Conservation (phyloP, 2,329 filamentous ascomycete species). For the Delphinella strobiligena region DNA sequence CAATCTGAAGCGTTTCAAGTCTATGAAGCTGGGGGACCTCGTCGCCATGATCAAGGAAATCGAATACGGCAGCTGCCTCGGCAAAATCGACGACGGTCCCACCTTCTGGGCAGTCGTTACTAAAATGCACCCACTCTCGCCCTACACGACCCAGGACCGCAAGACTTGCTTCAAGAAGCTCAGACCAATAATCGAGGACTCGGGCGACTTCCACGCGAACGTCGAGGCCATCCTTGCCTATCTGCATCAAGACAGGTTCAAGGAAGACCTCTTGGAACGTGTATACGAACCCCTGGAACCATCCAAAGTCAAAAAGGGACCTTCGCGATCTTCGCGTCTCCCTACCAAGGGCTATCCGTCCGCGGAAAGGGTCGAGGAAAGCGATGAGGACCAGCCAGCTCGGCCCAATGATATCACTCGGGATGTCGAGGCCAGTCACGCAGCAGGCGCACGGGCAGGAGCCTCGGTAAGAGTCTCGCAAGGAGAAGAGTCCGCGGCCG, state of each 20-base stretch:
- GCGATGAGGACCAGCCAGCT: too few relatives aligned
- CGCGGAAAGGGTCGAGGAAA: constrained; percentile 5
- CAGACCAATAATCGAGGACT: not conserved
- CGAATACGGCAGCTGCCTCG: constrained; percentile 3
- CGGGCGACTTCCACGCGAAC: not conserved
- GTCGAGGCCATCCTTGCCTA: constrained; percentile 1
- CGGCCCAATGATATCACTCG: too few relatives aligned
- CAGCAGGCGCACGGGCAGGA: too few relatives aligned
- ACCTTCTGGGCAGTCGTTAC: constrained; percentile 8
- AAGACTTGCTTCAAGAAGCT: constrained; percentile 5
- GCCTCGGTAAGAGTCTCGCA: too few relatives aligned
- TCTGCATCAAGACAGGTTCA: not conserved
- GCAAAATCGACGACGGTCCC: constrained; percentile 1
- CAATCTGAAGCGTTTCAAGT: constrained; percentile 3
- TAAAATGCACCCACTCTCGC: not conserved
- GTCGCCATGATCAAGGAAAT: constrained; percentile 8
- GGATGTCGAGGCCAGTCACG: too few relatives aligned
- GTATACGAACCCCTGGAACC: not conserved
- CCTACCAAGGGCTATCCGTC: too few relatives aligned
- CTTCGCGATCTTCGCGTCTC: not conserved
- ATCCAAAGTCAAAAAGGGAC: not conserved
- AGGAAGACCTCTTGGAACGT: constrained; percentile 1
- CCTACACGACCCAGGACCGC: constrained; percentile 6
- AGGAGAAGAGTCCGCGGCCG: too few relatives aligned
- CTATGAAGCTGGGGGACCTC: constrained; percentile 9